A percentile compares a stretch with the other conserved stretches of the same genome.
phyloP scores from a whole-genome alignment of 345 rosid genomes.

The Lenwebbia sp. region DNA sequence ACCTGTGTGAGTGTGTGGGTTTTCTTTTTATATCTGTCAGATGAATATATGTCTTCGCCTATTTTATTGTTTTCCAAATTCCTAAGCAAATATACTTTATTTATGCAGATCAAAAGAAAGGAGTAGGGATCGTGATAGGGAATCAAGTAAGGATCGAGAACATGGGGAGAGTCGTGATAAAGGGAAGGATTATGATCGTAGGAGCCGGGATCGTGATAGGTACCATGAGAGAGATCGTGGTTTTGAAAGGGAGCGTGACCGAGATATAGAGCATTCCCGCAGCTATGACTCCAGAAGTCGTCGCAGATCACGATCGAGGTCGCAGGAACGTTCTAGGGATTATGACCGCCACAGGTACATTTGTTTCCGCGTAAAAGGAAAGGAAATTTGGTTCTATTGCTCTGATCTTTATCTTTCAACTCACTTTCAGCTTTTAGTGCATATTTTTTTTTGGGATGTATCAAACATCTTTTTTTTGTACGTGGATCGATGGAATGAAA shows the following conservation, averaged over 20 bases:
- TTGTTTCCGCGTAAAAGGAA: neutral
- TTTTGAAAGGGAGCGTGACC: slow-evolving; percentile 45
- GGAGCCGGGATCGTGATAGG: slow-evolving; percentile 77
- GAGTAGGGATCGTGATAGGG: slow-evolving; percentile 46
- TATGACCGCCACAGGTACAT: slow-evolving; percentile 77
- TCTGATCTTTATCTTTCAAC: neutral
- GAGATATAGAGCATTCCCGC: slow-evolving; percentile 63
- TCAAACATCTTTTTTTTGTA: neutral
- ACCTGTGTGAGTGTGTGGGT: neutral
- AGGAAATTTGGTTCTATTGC: neutral
- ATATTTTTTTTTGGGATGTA: neutral
- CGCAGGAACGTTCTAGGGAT: slow-evolving; percentile 69
- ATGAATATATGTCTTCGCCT: neutral
- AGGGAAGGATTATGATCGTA: slow-evolving; percentile 76
- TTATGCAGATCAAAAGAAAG: slow-evolving; percentile 65
- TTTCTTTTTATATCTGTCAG: neutral
- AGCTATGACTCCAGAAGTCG: slow-evolving; percentile 68
- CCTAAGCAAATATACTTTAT: neutral
- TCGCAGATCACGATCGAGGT: slow-evolving; percentile 77
- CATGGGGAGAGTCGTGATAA: slow-evolving; percentile 65
- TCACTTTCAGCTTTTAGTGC: neutral
- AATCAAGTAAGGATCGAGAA: slow-evolving; percentile 56
- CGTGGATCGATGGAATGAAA: neutral
- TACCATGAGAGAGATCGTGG: slow-evolving; percentile 64
- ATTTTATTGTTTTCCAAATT: neutral